A percentile compares a stretch with the other conserved stretches of the same genome.
phyloP scores from a whole-genome alignment of 169 alveolate species.

The Eimeria falciformis region DNA sequence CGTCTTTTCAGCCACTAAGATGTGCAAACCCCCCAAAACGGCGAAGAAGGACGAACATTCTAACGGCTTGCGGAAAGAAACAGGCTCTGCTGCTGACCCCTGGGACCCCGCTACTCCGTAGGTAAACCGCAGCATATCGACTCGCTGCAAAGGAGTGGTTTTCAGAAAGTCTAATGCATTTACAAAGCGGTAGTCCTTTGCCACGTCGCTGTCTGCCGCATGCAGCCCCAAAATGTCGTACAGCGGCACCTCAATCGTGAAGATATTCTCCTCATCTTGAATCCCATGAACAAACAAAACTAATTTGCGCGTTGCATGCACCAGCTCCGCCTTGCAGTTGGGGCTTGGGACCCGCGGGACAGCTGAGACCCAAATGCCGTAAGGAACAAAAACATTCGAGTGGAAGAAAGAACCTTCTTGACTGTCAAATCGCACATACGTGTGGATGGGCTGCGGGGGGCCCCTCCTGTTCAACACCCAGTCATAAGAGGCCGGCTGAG shows the following conservation, averaged over 20 bases:
- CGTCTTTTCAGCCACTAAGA: background rate
- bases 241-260: background rate
- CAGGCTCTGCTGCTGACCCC: background rate
- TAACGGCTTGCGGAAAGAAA: background rate
- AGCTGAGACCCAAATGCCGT: constrained; percentile 31
- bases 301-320: background rate
- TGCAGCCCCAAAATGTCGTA: background rate
- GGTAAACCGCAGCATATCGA: background rate
- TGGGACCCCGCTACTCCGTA: background rate
- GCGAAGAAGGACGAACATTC: background rate
- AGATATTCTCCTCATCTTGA: background rate
- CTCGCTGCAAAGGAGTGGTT: background rate
- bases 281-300: background rate
- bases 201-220: background rate
- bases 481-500: background rate
- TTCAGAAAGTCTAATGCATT: background rate
- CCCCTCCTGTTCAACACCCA: constrained; percentile 1
- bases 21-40: background rate
- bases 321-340: background rate
- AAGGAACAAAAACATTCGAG: background rate
- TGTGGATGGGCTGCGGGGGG: background rate
- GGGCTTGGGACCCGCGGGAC: background rate
- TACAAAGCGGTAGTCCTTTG: background rate
- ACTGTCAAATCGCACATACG: background rate
- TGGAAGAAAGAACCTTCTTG: constrained; percentile 1